Evolutionary conservation across 257 asterid genomes (phyloP), one percentile per base, ranked within the genome.

Genomic region (Coffea eugenioides): DNA sequence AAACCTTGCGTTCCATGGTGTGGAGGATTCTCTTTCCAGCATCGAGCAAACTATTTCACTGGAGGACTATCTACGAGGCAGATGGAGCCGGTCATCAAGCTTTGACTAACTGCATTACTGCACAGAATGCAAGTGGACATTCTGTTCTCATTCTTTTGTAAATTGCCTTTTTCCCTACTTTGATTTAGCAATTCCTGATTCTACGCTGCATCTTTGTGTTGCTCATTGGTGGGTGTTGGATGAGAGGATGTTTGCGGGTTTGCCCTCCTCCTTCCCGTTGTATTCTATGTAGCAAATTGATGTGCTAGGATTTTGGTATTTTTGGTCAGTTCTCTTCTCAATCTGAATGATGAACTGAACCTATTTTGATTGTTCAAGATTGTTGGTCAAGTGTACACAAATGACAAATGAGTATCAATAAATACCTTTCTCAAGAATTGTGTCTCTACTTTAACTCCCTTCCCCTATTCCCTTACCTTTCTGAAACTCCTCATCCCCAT

Each of bases 81-180:
- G 99, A 85, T 88, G 96, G 92, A 92, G 98, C 84, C 90, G 96
- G 12, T 90, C 99, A 52, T 94, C 99, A 8, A 94, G 97, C 94
- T 88, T 96, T 34, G 97, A 96, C 87, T 89, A 87, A 89, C 83
- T 67, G 23, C 68, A 62, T 27, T 41, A 77, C 80, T 43, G 66
- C 25, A 56, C 83, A 45, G 66, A 80, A 67, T 13, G 82, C 78
- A 27, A 73, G 39, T 27, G 36, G n/a, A 54, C 49, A 61, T 82
- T 73, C 81, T 61, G 54, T 82, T 20, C 56, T 73, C 69, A 74
- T 88, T 76, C 78, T 79, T 73, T 45, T 81, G 81, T 70, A 59
- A 71, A 70, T 79, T 57, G 16, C 73, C 25, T 23, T 23, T 61
- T 61, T 14, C 72, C 57, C 10, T 36, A n/a, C 46, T 27, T 59